A percentile compares a stretch with the other conserved stretches of the same genome.
phyloP scores from a whole-genome alignment of 2,329 filamentous ascomycete genomes.

The Hypomyces perniciosus region DNA sequence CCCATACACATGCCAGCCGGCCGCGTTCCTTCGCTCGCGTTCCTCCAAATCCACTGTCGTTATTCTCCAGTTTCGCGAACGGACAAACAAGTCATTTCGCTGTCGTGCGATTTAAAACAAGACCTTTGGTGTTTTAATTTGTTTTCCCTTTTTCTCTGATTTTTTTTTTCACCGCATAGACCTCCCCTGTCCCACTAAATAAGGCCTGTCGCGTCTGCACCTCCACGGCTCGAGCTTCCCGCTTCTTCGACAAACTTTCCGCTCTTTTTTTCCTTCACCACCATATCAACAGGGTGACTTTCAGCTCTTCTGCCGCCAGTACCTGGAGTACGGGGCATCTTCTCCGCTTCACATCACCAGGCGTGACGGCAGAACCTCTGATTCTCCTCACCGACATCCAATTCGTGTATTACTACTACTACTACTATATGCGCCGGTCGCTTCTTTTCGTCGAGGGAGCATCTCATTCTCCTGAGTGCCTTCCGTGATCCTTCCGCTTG shows the following conservation, averaged over 20 bases:
- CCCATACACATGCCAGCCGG: too few relatives aligned
- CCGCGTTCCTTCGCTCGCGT: too few relatives aligned
- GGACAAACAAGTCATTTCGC: too few relatives aligned
- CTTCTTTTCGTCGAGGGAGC: background rate
- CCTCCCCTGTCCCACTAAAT: slow-evolving; percentile 1
- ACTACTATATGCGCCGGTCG: slow-evolving; percentile 9
- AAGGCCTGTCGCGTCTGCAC: slow-evolving; percentile 5
- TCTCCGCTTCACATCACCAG: background rate
- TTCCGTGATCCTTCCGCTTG: background rate
- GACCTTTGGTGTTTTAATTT: too few relatives aligned
- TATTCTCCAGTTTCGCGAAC: too few relatives aligned
- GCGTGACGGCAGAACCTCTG: background rate
- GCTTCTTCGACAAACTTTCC: background rate
- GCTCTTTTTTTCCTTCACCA: background rate
- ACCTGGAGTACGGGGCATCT: slow-evolving; percentile 6
- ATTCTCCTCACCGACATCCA: background rate
- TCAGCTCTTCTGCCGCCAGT: slow-evolving; percentile 1
- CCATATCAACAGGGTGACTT: background rate
- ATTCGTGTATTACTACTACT: background rate
- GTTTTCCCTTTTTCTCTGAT: background rate
- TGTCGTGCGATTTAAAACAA: too few relatives aligned
- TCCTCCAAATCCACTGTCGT: too few relatives aligned
- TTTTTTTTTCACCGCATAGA: background rate
- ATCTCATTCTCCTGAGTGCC: background rate
- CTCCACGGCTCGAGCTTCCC: background rate